A percentile compares a stretch with the other conserved stretches of the same genome.
phyloP scores from a whole-genome alignment of 148 eudicot genomes.

The Gaultheria prostrata region DNA sequence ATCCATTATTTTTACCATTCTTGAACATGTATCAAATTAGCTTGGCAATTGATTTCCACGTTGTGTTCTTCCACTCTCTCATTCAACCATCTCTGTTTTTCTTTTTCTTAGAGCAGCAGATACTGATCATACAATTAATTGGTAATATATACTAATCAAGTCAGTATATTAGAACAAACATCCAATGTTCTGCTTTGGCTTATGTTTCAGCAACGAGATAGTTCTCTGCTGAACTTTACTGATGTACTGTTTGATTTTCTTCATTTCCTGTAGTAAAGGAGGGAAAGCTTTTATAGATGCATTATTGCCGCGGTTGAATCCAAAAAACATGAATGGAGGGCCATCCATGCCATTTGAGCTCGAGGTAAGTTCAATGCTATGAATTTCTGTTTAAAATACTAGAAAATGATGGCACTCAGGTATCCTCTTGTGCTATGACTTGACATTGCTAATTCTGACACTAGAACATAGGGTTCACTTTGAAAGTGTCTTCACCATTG shows the following conservation, averaged over 20 bases:
- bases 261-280: constrained; percentile 51
- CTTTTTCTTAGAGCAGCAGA: neutral
- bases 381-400: neutral
- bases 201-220: neutral
- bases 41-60: neutral
- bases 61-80: neutral
- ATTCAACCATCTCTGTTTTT: neutral
- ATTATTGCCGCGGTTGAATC: constrained; percentile 77
- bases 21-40: neutral
- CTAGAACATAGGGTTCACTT: neutral
- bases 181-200: neutral
- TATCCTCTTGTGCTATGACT: neutral
- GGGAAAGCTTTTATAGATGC: constrained; percentile 96
- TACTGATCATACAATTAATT: neutral
- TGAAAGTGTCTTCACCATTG: neutral
- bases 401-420: neutral
- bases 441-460: neutral
- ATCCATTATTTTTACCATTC: neutral
- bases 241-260: constrained; percentile 16
- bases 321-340: constrained; percentile 65
- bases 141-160: neutral
- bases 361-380: constrained; percentile 50
- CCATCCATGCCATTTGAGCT: constrained; percentile 84
- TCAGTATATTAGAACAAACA: neutral
- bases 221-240: constrained; percentile 15